Evolutionary conservation across 345 rosid genomes (phyloP), one percentile per base, ranked within the genome.

Genomic region (Cochlearia excelsa): DNA sequence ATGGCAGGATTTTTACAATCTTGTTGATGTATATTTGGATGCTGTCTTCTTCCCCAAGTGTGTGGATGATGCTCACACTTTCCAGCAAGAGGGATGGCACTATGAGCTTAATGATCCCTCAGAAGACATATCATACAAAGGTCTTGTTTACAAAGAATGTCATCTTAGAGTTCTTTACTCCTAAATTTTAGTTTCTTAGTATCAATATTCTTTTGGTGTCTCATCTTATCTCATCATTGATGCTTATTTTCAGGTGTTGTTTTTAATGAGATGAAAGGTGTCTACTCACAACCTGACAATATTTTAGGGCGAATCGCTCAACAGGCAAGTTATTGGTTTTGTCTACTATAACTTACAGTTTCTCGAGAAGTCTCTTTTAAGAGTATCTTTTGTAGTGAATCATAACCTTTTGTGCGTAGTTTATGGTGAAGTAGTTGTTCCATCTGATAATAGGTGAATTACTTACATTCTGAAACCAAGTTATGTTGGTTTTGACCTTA

Each of bases 11-110:
- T 93, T 89, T 69, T 93, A 89, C 72, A 93, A 89, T 68, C 80
- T 92, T 66, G 98, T 92, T 40, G 96, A 92, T 77, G 98, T 92
- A 48, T 92, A 92, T 72, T 73, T 92, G 67, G 97, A 92, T 78
- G 97, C 97, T 64, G 97, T 92, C 64, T 92, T 92, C 86, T 92
- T 88, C 79, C 98, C 96, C 33, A 88, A 88, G 72, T 92, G 98
- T 74, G 81, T 84, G 69, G 85, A 84, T 76, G 97, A 92, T 74
- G 62, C 77, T 52, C 95, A 80, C 34, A 92, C 93, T 29, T 92
- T 92, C 77, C 96, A 92, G 62, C 98, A 92, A 66, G 98, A 92
- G 89, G 98, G 98, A 54, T 92, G 98, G 95, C 97, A 88, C 76
- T 86, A 83, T 52, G 98, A 92, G 84, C 97, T 92, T 52, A 72